Conservation (phyloP, 108 stramenopile species). For the Nitzschia putrida region DNA sequence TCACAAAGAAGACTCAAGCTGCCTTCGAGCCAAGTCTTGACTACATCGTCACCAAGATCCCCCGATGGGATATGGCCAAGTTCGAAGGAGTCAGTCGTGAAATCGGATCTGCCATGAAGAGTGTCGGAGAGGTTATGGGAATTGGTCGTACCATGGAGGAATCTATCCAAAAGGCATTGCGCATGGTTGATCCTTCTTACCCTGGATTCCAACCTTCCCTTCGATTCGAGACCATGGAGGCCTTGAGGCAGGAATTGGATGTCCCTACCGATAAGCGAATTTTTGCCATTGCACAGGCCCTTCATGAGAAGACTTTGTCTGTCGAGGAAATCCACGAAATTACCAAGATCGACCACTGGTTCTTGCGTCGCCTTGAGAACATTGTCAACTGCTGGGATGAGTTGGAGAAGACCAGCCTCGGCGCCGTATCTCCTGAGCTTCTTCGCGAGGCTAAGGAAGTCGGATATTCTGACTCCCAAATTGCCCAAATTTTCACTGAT, state of each 20-base stretch:
- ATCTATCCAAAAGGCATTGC: constrained; percentile 95
- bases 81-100: constrained; percentile 88
- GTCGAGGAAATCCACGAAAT: constrained; percentile 89
- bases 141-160: constrained; percentile 98
- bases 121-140: constrained; percentile 99
- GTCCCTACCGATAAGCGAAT: constrained; percentile 90
- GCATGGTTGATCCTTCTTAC: constrained; percentile 95
- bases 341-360: constrained; percentile 98
- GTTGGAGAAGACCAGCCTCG: constrained; percentile 50
- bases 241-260: constrained; percentile 72
- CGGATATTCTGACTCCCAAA: constrained; percentile 93
- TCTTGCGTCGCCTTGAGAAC: constrained; percentile 88
- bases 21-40: constrained; percentile 98
- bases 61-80: constrained; percentile 98
- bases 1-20: constrained; percentile 95
- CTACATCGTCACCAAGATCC: constrained; percentile 97
- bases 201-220: constrained; percentile 72
- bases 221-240: constrained; percentile 55
- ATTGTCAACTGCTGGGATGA: constrained; percentile 74
- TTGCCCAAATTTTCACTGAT: constrained; percentile 59
- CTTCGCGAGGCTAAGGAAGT: constrained; percentile 88
- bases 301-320: constrained; percentile 83
- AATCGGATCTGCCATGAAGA: constrained; percentile 97
- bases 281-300: constrained; percentile 90
- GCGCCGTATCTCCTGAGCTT: constrained; percentile 48